phyloP scores from a whole-genome alignment of 2,329 filamentous ascomycete species.

The Diaporthe velutina region DNA sequence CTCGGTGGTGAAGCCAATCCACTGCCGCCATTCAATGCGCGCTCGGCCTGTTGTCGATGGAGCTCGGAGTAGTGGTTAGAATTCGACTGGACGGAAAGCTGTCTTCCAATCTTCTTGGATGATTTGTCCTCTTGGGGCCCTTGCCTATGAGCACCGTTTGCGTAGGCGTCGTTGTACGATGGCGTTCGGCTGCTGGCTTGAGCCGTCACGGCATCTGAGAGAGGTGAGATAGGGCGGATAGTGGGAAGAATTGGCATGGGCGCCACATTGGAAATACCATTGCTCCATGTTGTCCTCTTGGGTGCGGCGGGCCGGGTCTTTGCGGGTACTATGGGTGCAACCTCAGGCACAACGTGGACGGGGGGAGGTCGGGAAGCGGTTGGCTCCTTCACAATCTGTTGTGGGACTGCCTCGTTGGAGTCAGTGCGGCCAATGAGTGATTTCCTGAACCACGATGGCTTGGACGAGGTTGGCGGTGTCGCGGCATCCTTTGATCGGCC shows the following conservation, averaged over 20 bases:
- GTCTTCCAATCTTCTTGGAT: constrained; percentile 92
- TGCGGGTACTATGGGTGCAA: constrained; percentile 41
- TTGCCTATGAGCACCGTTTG: constrained; percentile 53
- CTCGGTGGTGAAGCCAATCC: constrained; percentile 82
- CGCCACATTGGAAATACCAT: constrained; percentile 81
- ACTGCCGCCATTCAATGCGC: constrained; percentile 85
- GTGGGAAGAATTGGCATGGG: constrained; percentile 97
- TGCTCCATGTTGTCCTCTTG: constrained; percentile 95
- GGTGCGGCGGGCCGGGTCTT: constrained; percentile 67
- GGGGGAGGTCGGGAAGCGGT: constrained; percentile 58
- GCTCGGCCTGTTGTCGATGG: constrained; percentile 91
- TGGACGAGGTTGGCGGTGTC: constrained; percentile 74
- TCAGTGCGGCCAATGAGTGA: constrained; percentile 88
- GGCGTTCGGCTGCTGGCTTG: constrained; percentile 80
- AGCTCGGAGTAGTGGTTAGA: constrained; percentile 93
- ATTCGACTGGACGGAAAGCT: constrained; percentile 91
- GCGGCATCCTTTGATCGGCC: constrained; percentile 74
- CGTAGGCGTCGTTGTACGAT: constrained; percentile 64
- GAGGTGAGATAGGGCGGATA: constrained; percentile 92
- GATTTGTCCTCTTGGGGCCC: constrained; percentile 71
- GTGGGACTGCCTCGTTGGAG: constrained; percentile 70
- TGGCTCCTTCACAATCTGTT: constrained; percentile 61
- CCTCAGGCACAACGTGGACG: constrained; percentile 61
- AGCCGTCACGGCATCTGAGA: constrained; percentile 93
- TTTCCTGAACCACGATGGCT: constrained; percentile 97